A percentile compares a stretch with the other conserved stretches of the same genome.
Conservation (phyloP, 1,284 basidiomycete genomes). For the Salmacisia buchloeana region DNA sequence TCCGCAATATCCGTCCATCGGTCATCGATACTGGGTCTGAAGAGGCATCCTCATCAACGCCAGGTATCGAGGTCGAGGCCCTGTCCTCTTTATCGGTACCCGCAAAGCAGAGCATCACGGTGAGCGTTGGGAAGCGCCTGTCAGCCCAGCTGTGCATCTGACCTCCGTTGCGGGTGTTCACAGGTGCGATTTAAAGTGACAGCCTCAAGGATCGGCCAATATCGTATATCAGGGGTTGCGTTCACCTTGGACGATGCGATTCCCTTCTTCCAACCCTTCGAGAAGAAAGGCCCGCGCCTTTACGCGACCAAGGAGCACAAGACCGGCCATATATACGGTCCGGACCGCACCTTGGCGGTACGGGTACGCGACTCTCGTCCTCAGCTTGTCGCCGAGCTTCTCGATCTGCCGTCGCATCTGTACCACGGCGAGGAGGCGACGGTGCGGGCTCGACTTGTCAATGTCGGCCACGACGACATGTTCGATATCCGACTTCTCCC, state of each 20-base stretch:
- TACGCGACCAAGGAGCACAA: slow-evolving; percentile 52
- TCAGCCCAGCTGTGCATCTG: slow-evolving; percentile 13
- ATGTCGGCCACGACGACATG: slow-evolving; percentile 5
- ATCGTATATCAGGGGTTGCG: slow-evolving; percentile 42
- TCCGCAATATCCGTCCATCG: slow-evolving; percentile 38
- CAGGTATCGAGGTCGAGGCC: slow-evolving; percentile 26
- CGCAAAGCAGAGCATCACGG: slow-evolving; percentile 16
- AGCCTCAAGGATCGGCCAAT: slow-evolving; percentile 17
- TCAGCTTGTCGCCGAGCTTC: slow-evolving; percentile 34
- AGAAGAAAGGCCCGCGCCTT: slow-evolving; percentile 51
- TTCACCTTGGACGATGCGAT: slow-evolving; percentile 54
- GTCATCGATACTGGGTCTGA: no score
- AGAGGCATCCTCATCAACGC: slow-evolving; percentile 23
- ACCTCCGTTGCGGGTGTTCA: slow-evolving; percentile 1
- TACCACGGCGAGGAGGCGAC: slow-evolving; percentile 4
- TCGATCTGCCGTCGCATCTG: slow-evolving; percentile 3
- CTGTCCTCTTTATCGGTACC: no score
- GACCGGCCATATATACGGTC: slow-evolving; percentile 51
- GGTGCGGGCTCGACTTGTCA: not conserved
- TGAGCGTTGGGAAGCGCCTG: slow-evolving; percentile 12
- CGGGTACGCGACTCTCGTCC: slow-evolving; percentile 48
- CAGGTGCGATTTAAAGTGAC: not conserved
- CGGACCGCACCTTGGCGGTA: slow-evolving; percentile 51
- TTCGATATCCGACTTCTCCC: not conserved
- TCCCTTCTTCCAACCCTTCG: slow-evolving; percentile 51